Base-by-base conservation (phyloP, 768 basidiomycete genomes). In the Rhodotorula paludigena region DNA sequence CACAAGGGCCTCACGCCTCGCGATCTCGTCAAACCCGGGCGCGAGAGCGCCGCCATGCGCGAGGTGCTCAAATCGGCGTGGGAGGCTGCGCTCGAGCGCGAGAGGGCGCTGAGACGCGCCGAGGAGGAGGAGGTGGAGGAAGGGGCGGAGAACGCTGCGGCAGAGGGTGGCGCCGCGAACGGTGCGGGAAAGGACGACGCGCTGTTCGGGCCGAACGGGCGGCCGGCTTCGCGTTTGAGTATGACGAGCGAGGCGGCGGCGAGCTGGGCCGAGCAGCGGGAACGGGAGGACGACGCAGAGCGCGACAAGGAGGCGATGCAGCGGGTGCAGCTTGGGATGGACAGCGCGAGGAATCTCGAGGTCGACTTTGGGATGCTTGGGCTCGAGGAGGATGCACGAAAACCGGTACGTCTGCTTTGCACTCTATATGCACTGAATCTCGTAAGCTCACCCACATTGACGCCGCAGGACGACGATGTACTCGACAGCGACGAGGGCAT, bases 41-140 rank as follows among this genome's bases (percentile, higher is more conserved):
- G 88, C 5, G 89, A 90, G 15, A 84, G 92, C 30, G 85, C 88
- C 69, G 91, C 91, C 76, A 85, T 94, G 28, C 88, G 89, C 1
- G 78, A 92, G n/a, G 81, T 98, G 21, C 82, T 98, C 3, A 87
- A 89, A 75, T 90, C 90, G 79, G 86, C 91, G 21, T 92, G 92
- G 89, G 84, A 89, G 44, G 82, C 86, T 21, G 85, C 69, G 45
- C 62, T 66, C 23, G 67, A 75, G 85, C 44, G 83, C 84, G 73
- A 86, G 74, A 83, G 82, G 70, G 84, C 88, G 52, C 82, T 84
- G 64, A 74, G 80, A 21, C 76, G 84, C n/a, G 55, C 58, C 9
- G 89, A 89, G 60, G 83, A 85, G 75, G 82, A 82, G 42, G 66
- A 67, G 18, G 56, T 57, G 15, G 64, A 42, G 30, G 36, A 36